Evolutionary conservation across 23 red algal species (phyloP).

Genomic region (Cyanidioschyzon merolae): DNA sequence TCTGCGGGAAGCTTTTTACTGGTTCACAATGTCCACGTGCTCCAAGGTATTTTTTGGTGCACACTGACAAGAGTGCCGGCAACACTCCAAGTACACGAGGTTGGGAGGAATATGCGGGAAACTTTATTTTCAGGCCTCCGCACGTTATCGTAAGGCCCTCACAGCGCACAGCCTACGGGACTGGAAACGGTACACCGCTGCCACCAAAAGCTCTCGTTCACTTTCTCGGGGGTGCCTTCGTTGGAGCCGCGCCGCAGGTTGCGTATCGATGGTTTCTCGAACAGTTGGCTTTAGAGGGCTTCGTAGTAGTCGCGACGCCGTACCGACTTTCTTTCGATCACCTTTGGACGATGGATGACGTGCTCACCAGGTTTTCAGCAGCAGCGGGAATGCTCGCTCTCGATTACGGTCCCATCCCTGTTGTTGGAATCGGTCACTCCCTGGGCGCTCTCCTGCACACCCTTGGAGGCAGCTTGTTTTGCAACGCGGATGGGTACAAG

Average conservation of each 20-base stretch:
- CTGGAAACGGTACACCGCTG: no score
- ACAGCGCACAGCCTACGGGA: not conserved
- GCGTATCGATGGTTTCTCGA: constrained; percentile 41
- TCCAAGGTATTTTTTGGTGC: no score
- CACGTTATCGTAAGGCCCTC: not conserved
- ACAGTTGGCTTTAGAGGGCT: constrained; percentile 28
- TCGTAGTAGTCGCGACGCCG: constrained; percentile 68
- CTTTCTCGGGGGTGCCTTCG: constrained; percentile 85
- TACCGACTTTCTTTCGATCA: constrained; percentile 46
- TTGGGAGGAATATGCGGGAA: constrained; percentile 2
- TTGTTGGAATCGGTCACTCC: constrained; percentile 68
- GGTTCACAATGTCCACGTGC: no score
- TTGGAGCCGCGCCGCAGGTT: constrained; percentile 48
- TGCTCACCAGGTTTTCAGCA: constrained; percentile 24
- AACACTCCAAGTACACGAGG: no score
- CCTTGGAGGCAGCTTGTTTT: constrained; percentile 40
- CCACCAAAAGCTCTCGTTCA: constrained; percentile 40
- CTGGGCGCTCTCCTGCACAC: constrained; percentile 45
- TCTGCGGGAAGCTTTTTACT: no score
- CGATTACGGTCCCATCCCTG: constrained; percentile 53
- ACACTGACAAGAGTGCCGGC: no score
- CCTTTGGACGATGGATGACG: constrained; percentile 22
- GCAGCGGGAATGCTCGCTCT: constrained; percentile 40
- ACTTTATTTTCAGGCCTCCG: not conserved
- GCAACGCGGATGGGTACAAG: constrained; percentile 14